Conservation (phyloP, 2,329 filamentous ascomycete genomes). For the Neurospora sp. region DNA sequence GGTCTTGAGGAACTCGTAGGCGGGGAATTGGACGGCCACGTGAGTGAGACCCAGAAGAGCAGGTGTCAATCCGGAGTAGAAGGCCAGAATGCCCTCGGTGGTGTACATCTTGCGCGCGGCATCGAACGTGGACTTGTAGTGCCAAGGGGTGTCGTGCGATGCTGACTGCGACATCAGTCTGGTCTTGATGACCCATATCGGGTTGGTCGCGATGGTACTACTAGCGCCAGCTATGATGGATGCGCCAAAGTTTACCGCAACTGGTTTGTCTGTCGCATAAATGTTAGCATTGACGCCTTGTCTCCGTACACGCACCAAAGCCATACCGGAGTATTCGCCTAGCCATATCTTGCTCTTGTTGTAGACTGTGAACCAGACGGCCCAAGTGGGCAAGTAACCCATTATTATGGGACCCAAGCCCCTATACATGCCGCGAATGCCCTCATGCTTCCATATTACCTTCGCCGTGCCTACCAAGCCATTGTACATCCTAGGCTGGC, state of each 20-base stretch:
- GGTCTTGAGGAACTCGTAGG: conserved; percentile 89
- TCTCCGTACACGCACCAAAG: neutral
- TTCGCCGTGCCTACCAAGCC: conserved; percentile 79
- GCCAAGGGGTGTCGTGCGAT: conserved; percentile 59
- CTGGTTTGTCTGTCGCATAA: neutral
- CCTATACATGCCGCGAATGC: conserved; percentile 81
- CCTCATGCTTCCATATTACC: conserved; percentile 81
- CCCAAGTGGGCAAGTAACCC: conserved; percentile 95
- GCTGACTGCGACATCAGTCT: conserved; percentile 85
- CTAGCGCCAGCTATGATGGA: conserved; percentile 85
- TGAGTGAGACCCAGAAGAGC: conserved; percentile 87
- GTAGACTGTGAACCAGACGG: conserved; percentile 95
- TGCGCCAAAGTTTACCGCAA: conserved; percentile 70
- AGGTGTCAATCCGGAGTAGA: conserved; percentile 90
- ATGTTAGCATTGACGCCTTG: neutral
- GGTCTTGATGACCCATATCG: conserved; percentile 99
- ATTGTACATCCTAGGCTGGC: conserved; percentile 58
- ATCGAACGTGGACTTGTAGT: conserved; percentile 82
- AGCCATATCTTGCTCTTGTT: conserved; percentile 75
- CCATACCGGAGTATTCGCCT: conserved; percentile 37
- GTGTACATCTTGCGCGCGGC: conserved; percentile 94
- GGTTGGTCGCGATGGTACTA: conserved; percentile 90
- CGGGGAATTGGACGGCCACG: conserved; percentile 92
- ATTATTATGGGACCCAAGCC: conserved; percentile 89
- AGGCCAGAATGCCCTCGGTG: conserved; percentile 77